Evolutionary conservation across 148 eudicot genomes (phyloP).

Genomic region (Beta vulgaris): DNA sequence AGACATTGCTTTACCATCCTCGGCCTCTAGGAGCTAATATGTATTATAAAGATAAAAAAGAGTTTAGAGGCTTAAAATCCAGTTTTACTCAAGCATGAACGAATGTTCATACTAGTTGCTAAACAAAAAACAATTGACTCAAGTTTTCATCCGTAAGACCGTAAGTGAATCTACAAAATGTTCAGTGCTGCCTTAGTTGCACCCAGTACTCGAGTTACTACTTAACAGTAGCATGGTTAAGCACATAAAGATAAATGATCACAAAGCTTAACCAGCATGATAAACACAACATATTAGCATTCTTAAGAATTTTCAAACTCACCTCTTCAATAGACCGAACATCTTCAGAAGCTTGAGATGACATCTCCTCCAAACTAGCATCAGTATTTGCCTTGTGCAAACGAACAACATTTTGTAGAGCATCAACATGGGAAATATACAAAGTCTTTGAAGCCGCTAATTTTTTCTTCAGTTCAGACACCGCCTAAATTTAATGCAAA

Average conservation of each 20-base stretch:
- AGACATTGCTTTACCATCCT: constrained; percentile 56
- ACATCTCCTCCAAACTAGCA: constrained; percentile 80
- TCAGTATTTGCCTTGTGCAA: constrained; percentile 74
- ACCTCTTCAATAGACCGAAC: constrained; percentile 62
- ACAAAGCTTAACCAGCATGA: background rate
- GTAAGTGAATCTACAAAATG: background rate
- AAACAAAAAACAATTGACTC: background rate
- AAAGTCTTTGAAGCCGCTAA: constrained; percentile 53
- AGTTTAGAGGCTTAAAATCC: background rate
- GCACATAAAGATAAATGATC: background rate
- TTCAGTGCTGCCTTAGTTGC: background rate
- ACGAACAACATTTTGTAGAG: constrained; percentile 82
- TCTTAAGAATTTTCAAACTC: constrained; percentile 26
- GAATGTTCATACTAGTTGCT: background rate
- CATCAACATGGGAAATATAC: constrained; percentile 82
- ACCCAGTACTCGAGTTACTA: background rate
- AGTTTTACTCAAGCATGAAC: background rate
- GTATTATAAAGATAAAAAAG: background rate
- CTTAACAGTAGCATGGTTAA: background rate
- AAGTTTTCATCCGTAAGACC: background rate
- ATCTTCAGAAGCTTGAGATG: constrained; percentile 58
- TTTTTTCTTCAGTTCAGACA: constrained; percentile 67
- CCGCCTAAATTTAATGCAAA: constrained; percentile 40
- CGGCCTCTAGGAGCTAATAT: constrained; percentile 60
- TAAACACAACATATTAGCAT: background rate